Conservation (phyloP, 768 basidiomycete species). For the Rhizopogon vesiculosus region DNA sequence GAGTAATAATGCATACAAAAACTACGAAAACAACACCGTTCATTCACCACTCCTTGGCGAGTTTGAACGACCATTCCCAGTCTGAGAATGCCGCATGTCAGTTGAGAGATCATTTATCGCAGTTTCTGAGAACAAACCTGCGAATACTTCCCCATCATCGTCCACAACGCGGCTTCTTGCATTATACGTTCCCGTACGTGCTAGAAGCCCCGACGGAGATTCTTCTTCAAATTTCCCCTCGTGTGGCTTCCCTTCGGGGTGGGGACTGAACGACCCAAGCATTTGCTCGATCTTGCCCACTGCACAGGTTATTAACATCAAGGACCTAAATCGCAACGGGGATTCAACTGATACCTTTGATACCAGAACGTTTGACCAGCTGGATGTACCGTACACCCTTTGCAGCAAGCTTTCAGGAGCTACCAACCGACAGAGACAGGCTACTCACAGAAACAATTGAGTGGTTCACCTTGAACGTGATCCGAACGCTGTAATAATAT, state of each 20-base stretch:
- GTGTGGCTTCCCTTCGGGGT: slow-evolving; percentile 59
- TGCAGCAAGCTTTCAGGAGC: slow-evolving; percentile 8
- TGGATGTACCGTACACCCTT: slow-evolving; percentile 88
- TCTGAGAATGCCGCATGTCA: slow-evolving; percentile 17
- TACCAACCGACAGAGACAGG: background rate
- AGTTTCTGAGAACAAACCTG: slow-evolving; percentile 45
- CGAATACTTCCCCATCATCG: slow-evolving; percentile 79
- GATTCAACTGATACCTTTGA: slow-evolving; percentile 52
- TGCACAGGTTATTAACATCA: slow-evolving; percentile 23
- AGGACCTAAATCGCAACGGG: background rate
- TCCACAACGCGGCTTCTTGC: slow-evolving; percentile 84
- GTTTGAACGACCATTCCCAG: slow-evolving; percentile 78
- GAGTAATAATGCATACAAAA: slow-evolving; percentile 17
- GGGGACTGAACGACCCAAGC: slow-evolving; percentile 90
- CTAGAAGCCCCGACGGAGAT: slow-evolving; percentile 76
- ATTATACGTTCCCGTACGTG: slow-evolving; percentile 72
- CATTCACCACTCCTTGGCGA: slow-evolving; percentile 85
- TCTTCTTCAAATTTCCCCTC: slow-evolving; percentile 72
- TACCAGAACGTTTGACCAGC: slow-evolving; percentile 73
- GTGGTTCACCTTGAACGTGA: slow-evolving; percentile 84
- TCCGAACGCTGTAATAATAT: slow-evolving; percentile 53
- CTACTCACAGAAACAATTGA: slow-evolving; percentile 74
- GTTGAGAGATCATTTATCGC: background rate
- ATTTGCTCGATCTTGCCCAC: slow-evolving; percentile 93
- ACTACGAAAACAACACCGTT: background rate